Evolutionary conservation across 306 rosid species (phyloP).

Genomic region (barrel medic (Medicago truncatula)): DNA sequence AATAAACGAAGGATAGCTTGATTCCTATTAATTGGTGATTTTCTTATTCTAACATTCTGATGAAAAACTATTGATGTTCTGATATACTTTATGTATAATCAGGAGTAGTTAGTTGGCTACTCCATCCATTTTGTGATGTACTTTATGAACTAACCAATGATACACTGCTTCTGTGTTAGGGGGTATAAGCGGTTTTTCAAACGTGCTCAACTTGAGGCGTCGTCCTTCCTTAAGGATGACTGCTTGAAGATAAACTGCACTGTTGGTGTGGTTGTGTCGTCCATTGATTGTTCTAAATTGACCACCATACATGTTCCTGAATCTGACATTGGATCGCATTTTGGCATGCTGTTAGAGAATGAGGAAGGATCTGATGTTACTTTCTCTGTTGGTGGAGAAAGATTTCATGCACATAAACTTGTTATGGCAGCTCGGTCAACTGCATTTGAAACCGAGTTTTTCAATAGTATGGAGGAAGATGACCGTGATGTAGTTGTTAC

Average conservation of each 20-base stretch:
- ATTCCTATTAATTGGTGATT: background rate
- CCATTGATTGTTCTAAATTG: slow-evolving; percentile 79
- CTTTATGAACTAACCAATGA: background rate
- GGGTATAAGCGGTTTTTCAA: slow-evolving; percentile 94
- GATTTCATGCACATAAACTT: slow-evolving; percentile 87
- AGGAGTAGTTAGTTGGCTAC: background rate
- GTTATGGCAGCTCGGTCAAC: slow-evolving; percentile 93
- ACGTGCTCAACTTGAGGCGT: slow-evolving; percentile 81
- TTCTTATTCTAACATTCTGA: background rate
- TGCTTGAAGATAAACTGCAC: slow-evolving; percentile 98
- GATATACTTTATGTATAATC: background rate
- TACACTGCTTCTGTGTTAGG: slow-evolving; percentile 53
- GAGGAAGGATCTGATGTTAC: slow-evolving; percentile 89
- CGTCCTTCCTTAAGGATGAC: slow-evolving; percentile 86
- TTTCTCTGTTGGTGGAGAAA: slow-evolving; percentile 81
- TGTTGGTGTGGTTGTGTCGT: slow-evolving; percentile 95
- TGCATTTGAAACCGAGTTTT: slow-evolving; percentile 69
- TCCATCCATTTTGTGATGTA: background rate
- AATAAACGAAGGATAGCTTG: background rate
- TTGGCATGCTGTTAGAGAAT: slow-evolving; percentile 77
- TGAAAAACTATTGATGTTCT: slow-evolving; percentile 9
- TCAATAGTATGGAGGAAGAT: slow-evolving; percentile 64
- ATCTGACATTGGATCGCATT: slow-evolving; percentile 82
- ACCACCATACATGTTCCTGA: slow-evolving; percentile 88
- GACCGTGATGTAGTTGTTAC: slow-evolving; percentile 61